Percentiles rank a stretch among this genome's conserved stretches.
phyloP scores from a whole-genome alignment of 768 basidiomycete genomes.

The Rhizopogon salebrosus region DNA sequence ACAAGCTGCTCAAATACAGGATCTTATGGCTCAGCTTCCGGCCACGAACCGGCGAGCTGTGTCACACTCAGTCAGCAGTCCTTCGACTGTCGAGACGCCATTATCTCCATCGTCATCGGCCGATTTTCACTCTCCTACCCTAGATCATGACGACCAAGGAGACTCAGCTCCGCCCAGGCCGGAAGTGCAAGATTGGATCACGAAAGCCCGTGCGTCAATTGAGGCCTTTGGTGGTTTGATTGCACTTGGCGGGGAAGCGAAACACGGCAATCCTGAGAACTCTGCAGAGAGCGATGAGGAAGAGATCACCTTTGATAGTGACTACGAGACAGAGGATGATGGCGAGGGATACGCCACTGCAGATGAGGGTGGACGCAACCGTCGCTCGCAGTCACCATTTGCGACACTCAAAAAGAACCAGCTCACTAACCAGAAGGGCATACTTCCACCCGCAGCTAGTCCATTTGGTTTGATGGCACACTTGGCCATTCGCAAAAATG shows the following conservation, averaged over 20 bases:
- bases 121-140: constrained; percentile 22
- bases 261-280: constrained; percentile 43
- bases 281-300: constrained; percentile 39
- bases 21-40: constrained; percentile 67
- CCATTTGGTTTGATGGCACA: constrained; percentile 78
- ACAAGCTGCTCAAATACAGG: constrained; percentile 68
- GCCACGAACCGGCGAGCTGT: constrained; percentile 27
- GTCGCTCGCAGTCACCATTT: constrained; percentile 24
- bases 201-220: constrained; percentile 64
- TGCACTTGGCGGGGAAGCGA: constrained; percentile 51
- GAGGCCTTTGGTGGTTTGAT: constrained; percentile 66
- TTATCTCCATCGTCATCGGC: constrained; percentile 26
- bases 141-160: constrained; percentile 18
- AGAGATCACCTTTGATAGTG: constrained; percentile 34
- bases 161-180: constrained; percentile 34
- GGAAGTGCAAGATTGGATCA: constrained; percentile 72
- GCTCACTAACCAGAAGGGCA: constrained; percentile 37
- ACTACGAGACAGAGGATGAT: constrained; percentile 35
- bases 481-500: constrained; percentile 44
- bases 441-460: constrained; percentile 54
- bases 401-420: constrained; percentile 34
- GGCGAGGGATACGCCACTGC: constrained; percentile 25
- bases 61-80: constrained; percentile 15
- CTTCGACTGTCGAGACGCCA: constrained; percentile 28
- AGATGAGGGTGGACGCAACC: constrained; percentile 11